Conservation (phyloP, 2,329 filamentous ascomycete species). For the Pyrenochaeta sp. region DNA sequence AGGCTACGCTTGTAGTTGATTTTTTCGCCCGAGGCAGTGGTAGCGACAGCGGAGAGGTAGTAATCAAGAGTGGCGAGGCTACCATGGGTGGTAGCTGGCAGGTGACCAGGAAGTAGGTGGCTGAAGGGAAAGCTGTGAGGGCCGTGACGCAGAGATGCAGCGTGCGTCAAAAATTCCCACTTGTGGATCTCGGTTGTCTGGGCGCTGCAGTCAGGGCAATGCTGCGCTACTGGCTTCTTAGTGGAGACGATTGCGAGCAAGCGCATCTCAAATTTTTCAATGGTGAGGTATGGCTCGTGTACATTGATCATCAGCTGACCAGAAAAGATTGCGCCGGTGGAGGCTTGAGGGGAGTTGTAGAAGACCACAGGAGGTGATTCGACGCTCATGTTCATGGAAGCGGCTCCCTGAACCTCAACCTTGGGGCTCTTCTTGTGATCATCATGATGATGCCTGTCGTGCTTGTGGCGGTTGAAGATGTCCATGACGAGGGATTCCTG, state of each 20-base stretch:
- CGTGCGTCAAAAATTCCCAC: constrained; percentile 72
- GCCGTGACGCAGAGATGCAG: constrained; percentile 54
- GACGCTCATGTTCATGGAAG: constrained; percentile 68
- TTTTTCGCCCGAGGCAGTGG: constrained; percentile 66
- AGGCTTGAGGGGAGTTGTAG: constrained; percentile 76
- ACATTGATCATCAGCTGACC: constrained; percentile 80
- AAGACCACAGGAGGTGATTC: constrained; percentile 89
- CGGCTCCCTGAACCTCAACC: constrained; percentile 51
- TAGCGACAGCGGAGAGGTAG: constrained; percentile 63
- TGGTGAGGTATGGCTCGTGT: constrained; percentile 67
- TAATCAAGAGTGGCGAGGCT: constrained; percentile 78
- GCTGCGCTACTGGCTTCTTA: constrained; percentile 80
- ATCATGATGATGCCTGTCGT: constrained; percentile 35
- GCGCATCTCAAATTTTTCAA: constrained; percentile 76
- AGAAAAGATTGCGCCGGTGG: constrained; percentile 84
- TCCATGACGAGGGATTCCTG: constrained; percentile 50
- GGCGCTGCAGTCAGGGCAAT: constrained; percentile 79
- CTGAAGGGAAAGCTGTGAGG: constrained; percentile 88
- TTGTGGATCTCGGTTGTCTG: constrained; percentile 76
- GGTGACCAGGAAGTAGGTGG: constrained; percentile 80
- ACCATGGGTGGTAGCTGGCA: constrained; percentile 84
- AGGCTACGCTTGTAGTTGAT: constrained; percentile 73
- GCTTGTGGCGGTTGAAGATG: constrained; percentile 48
- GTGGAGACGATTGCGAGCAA: constrained; percentile 75
- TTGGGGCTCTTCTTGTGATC: constrained; percentile 42